Percentiles rank a stretch among this genome's conserved stretches.
These are phyloP conservation scores for Adansonia madagascariensis DNA, from an alignment of 441 rosid species.

Conservation along the genomic window DNA sequence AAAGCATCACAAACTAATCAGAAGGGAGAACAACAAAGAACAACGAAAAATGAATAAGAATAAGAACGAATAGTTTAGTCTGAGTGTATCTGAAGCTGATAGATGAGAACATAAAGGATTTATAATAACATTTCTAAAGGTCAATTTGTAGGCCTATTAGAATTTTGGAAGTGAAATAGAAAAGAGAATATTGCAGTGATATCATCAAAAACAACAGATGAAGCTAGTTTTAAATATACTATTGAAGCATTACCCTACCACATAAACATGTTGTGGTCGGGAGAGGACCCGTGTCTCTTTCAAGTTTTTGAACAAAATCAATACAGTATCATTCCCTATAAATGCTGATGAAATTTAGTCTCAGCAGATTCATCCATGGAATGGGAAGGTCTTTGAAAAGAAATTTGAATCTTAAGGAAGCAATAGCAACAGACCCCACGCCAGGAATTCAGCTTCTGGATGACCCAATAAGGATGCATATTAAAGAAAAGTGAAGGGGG, in stretches of 20 bases:
- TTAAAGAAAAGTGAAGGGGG: not conserved
- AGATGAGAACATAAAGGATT: not conserved
- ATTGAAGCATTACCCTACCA: not conserved
- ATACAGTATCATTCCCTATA: not conserved
- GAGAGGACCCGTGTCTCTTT: not conserved
- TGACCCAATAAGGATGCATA: not conserved
- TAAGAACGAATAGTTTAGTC: not conserved
- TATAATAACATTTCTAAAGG: not conserved
- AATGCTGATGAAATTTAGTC: not conserved
- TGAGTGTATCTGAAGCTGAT: not conserved
- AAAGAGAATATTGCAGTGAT: not conserved
- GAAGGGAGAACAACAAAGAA: not conserved
- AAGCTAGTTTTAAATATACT: not conserved
- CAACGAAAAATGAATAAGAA: not conserved
- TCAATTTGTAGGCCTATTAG: not conserved
- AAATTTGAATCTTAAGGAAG: not conserved
- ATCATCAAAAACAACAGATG: not conserved
- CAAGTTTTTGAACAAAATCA: not conserved
- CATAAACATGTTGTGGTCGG: not conserved
- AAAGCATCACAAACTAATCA: not conserved
- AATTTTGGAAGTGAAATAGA: not conserved
- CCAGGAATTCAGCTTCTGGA: not conserved
- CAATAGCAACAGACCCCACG: not conserved
- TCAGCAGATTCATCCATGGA: too few relatives aligned
- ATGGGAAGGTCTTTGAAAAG: not conserved